Conservation (phyloP, 164 flowering plant genomes). For the Kalanchoe fedtschenkoi region DNA sequence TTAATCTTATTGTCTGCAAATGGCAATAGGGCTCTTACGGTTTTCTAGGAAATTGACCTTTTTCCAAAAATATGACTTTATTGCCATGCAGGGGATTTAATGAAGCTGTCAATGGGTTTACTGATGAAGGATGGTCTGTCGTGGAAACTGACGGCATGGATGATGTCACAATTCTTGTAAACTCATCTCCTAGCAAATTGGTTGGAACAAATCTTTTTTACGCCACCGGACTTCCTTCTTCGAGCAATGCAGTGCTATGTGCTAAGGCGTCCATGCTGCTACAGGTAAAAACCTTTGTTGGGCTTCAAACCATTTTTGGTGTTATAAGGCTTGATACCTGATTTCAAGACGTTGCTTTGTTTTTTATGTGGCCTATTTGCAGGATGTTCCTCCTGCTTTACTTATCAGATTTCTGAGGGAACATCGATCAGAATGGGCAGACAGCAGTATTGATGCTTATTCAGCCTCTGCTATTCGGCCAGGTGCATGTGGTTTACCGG, state of each 20-base stretch:
- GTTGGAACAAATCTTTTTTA: slow-evolving; percentile 32
- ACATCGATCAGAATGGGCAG: slow-evolving; percentile 72
- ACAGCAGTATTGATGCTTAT: slow-evolving; percentile 58
- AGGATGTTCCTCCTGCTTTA: slow-evolving; percentile 68
- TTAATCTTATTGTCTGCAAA: not conserved
- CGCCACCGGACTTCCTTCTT: slow-evolving; percentile 38
- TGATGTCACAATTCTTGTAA: slow-evolving; percentile 58
- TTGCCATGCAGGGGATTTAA: slow-evolving; percentile 48
- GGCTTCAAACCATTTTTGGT: not conserved
- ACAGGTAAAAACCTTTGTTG: slow-evolving; percentile 25
- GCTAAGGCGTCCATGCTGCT: slow-evolving; percentile 77
- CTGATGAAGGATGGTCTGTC: slow-evolving; percentile 65
- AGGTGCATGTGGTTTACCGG: slow-evolving; percentile 41
- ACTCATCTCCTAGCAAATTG: slow-evolving; percentile 48
- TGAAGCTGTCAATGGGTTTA: slow-evolving; percentile 67
- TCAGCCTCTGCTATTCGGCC: slow-evolving; percentile 47
- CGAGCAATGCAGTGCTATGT: slow-evolving; percentile 47
- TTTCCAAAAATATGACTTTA: not conserved
- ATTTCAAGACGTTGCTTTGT: not conserved
- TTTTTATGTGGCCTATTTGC: not conserved
- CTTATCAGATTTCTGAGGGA: slow-evolving; percentile 54
- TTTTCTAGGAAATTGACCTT: not conserved
- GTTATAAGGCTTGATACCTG: not conserved
- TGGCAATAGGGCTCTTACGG: not conserved
- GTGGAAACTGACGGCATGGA: slow-evolving; percentile 60